These are phyloP conservation scores for Salix brachista DNA, from an alignment of 345 rosid species.

Conservation along the genomic window DNA sequence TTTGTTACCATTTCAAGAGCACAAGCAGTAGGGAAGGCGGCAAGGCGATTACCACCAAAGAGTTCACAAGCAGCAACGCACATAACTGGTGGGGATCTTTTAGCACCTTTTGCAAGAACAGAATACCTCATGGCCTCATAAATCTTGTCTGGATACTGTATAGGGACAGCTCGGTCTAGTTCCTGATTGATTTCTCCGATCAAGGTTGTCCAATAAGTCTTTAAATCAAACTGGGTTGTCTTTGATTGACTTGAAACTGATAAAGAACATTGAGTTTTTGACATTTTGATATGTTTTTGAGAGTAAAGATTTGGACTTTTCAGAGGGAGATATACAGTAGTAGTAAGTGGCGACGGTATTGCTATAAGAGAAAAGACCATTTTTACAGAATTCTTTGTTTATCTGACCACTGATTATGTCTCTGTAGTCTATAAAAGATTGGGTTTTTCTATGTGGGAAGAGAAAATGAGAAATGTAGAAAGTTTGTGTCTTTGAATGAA, in stretches of 20 bases:
- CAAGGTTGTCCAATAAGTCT: slow-evolving; percentile 70
- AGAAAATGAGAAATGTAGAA: not conserved
- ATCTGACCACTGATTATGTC: not conserved
- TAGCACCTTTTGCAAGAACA: slow-evolving; percentile 71
- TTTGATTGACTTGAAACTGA: slow-evolving; percentile 26
- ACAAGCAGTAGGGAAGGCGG: slow-evolving; percentile 94
- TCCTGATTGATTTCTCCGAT: slow-evolving; percentile 61
- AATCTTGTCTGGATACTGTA: slow-evolving; percentile 65
- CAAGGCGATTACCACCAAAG: slow-evolving; percentile 68
- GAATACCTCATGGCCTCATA: slow-evolving; percentile 97
- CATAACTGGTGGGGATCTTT: slow-evolving; percentile 94
- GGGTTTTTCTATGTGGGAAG: not conserved
- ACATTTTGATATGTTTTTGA: not conserved
- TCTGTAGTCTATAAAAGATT: not conserved
- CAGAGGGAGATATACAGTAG: slow-evolving; percentile 18
- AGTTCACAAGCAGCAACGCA: slow-evolving; percentile 91
- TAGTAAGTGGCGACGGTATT: slow-evolving; percentile 20
- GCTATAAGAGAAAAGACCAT: slow-evolving; percentile 39
- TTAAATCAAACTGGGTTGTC: slow-evolving; percentile 59
- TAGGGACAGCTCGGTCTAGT: slow-evolving; percentile 69
- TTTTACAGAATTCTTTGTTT: not conserved
- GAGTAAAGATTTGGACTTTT: slow-evolving; percentile 1
- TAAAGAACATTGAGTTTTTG: slow-evolving; percentile 34
- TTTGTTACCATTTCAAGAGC: slow-evolving; percentile 86
- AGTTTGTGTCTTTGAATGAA: not conserved